Evolutionary conservation across 225 moss, liverwort and hornwort species (phyloP).

Genomic region (Marchantia polymorpha): DNA sequence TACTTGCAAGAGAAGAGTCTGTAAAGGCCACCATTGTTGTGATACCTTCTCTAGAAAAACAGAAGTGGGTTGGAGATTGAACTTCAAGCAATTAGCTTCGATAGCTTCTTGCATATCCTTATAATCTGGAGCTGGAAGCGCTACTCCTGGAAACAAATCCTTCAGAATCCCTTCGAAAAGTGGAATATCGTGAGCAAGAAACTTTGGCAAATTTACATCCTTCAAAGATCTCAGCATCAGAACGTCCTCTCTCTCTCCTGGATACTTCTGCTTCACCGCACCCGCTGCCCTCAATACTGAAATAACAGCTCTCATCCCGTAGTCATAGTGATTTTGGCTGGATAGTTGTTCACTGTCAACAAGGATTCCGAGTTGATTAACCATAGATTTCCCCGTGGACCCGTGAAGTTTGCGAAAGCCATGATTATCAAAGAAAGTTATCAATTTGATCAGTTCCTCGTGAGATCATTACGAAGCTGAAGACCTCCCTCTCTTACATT

Average conservation of each 20-base stretch:
- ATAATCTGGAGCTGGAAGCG: constrained; percentile 49
- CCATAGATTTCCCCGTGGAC: not conserved
- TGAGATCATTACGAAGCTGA: not conserved
- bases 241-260: constrained; percentile 58
- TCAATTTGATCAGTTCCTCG: not conserved
- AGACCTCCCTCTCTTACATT: not conserved
- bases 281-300: constrained; percentile 65
- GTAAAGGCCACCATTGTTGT: not conserved
- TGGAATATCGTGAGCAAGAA: constrained; percentile 66
- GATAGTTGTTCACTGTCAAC: constrained; percentile 55
- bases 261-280: constrained; percentile 60
- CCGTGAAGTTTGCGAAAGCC: not conserved
- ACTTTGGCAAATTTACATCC: constrained; percentile 67
- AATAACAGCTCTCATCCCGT: constrained; percentile 73
- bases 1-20: too few species aligned
- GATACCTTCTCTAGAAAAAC: constrained; percentile 63
- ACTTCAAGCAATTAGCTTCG: constrained; percentile 21
- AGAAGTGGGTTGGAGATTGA: constrained; percentile 28
- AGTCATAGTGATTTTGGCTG: constrained; percentile 73
- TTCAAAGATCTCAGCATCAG: constrained; percentile 62
- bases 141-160: constrained; percentile 58
- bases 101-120: constrained; percentile 26
- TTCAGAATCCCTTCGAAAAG: constrained; percentile 67
- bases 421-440: not conserved
- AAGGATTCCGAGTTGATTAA: not conserved